Percentiles rank a stretch among this genome's conserved stretches.
phyloP scores from a whole-genome alignment of 2,329 filamentous ascomycete genomes.

The Pestalotiopsis sp. region DNA sequence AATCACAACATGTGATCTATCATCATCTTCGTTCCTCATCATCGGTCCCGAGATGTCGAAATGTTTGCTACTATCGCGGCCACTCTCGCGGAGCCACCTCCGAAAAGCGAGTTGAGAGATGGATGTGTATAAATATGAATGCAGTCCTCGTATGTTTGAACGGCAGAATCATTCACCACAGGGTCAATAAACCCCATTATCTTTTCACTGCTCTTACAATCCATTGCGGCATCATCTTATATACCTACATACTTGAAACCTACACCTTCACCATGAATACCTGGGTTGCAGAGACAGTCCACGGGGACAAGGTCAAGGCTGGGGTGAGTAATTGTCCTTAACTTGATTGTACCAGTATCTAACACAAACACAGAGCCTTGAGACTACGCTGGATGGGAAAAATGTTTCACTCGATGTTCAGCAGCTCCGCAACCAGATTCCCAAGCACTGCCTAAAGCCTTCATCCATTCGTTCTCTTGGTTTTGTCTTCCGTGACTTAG shows the following conservation, averaged over 20 bases:
- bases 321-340: slow-evolving; percentile 8
- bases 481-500: slow-evolving; percentile 58
- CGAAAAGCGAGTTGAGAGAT: no score
- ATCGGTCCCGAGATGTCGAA: no score
- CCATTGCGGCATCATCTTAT: not conserved
- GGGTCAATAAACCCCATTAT: no score
- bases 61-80: no score
- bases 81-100: no score
- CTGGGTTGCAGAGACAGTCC: slow-evolving; percentile 21
- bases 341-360: not conserved
- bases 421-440: slow-evolving; percentile 53
- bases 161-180: no score
- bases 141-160: no score
- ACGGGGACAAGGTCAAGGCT: slow-evolving; percentile 17
- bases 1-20: no score
- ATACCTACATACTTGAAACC: not conserved
- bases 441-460: slow-evolving; percentile 61
- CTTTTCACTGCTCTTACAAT: not conserved
- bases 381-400: slow-evolving; percentile 14
- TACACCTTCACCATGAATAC: not conserved
- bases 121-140: no score
- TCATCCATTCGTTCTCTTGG: slow-evolving; percentile 50
- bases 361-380: slow-evolving; percentile 13
- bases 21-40: no score
- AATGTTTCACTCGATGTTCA: slow-evolving; percentile 38